phyloP scores from a whole-genome alignment of 495 filamentous ascomycete species.

The Evernia prunastri region DNA sequence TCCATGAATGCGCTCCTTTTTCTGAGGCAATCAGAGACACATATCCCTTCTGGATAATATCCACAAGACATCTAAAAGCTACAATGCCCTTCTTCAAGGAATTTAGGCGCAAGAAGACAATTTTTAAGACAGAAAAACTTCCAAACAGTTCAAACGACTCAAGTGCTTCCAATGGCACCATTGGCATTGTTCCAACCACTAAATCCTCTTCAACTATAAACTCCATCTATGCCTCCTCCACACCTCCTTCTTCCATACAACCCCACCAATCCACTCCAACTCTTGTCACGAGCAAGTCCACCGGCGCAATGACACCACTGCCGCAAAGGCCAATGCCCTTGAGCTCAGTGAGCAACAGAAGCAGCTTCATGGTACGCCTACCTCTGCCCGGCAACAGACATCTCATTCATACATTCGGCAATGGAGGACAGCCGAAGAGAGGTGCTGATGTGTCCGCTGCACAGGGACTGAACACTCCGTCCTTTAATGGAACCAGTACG shows the following conservation, averaged over 20 bases:
- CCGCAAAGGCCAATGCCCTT: conserved; percentile 42
- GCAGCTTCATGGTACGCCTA: conserved; percentile 44
- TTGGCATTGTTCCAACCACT: conserved; percentile 44
- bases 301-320: conserved; percentile 36
- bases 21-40: not conserved
- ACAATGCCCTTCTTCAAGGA: conserved; percentile 67
- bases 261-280: conserved; percentile 48
- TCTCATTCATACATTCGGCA: not conserved
- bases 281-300: conserved; percentile 45
- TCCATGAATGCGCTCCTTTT: conserved; percentile 9
- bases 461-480: conserved; percentile 39
- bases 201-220: conserved; percentile 61
- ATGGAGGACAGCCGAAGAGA: conserved; percentile 35
- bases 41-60: not conserved
- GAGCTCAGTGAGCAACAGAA: conserved; percentile 42
- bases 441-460: conserved; percentile 44
- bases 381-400: not conserved
- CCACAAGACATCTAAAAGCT: not conserved
- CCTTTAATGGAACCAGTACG: conserved; percentile 46
- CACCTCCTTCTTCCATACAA: conserved; percentile 54
- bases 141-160: conserved; percentile 50
- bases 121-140: conserved; percentile 49
- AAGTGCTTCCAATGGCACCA: conserved; percentile 39
- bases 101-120: conserved; percentile 55
- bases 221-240: conserved; percentile 50